These are phyloP conservation scores for Solanum virginianum DNA, from an alignment of 257 asterid species.

Conservation along the genomic window DNA sequence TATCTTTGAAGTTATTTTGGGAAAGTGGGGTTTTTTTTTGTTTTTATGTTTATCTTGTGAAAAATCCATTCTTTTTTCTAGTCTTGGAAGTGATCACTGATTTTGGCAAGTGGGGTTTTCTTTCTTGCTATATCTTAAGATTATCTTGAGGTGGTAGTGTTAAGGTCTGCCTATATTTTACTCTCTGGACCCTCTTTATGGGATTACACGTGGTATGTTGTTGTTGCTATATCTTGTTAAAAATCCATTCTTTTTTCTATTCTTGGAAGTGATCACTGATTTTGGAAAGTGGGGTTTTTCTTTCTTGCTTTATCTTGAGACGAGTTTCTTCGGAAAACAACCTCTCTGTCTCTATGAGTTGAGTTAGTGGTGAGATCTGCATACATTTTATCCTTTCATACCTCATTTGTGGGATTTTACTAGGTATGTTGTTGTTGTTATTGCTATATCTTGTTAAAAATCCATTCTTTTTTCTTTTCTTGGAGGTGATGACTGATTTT, in stretches of 20 bases:
- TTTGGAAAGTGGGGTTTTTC: neutral
- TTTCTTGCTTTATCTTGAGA: neutral
- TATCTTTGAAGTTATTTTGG: neutral
- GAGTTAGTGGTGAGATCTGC: too few relatives aligned
- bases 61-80: neutral
- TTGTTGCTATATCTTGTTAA: neutral
- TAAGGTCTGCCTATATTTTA: too few relatives aligned
- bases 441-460: neutral
- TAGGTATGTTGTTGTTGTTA: too few relatives aligned
- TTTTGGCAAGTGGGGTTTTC: neutral
- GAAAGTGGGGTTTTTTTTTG: neutral
- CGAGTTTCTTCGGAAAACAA: too few relatives aligned
- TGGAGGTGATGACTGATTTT: neutral
- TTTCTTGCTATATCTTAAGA: neutral
- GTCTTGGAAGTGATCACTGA: neutral
- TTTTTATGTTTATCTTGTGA: neutral
- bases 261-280: neutral
- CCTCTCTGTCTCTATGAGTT: too few relatives aligned
- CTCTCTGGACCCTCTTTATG: too few relatives aligned
- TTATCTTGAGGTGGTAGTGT: too few relatives aligned
- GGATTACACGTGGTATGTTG: too few relatives aligned
- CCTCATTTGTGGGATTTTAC: too few relatives aligned
- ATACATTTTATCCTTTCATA: fast-evolving
- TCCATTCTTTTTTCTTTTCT: neutral
- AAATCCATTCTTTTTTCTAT: neutral